Conservation (phyloP, 179 eudicot genomes). For the Sideroxylon spinosum region DNA sequence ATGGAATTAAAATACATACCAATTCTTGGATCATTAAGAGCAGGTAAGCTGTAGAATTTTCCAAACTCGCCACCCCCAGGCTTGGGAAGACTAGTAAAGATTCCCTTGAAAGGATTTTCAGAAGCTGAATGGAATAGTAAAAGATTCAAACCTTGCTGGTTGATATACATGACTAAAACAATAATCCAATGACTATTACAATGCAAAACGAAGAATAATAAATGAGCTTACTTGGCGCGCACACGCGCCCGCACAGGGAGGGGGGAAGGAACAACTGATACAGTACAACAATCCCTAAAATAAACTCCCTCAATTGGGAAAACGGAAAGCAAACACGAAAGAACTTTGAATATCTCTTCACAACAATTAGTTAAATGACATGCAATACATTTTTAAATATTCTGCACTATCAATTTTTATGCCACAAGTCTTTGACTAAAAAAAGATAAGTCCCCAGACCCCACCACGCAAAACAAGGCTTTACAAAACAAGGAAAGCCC, state of each 20-base stretch:
- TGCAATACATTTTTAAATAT: neutral
- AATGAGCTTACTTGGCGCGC: neutral
- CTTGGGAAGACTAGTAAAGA: slow-evolving; percentile 70
- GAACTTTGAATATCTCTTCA: neutral
- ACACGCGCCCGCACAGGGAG: no score
- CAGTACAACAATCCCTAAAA: neutral
- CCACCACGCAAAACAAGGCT: no score
- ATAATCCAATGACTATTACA: neutral
- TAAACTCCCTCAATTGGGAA: neutral
- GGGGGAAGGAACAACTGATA: neutral
- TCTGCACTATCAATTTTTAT: neutral
- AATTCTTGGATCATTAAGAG: slow-evolving; percentile 76
- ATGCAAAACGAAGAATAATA: neutral
- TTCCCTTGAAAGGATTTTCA: slow-evolving; percentile 74
- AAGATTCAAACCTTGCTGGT: neutral
- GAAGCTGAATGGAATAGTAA: slow-evolving; percentile 46
- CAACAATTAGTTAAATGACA: neutral
- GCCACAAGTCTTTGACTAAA: no score
- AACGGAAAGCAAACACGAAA: neutral
- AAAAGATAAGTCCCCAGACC: no score
- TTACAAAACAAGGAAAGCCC: no score
- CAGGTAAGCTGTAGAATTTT: slow-evolving; percentile 79
- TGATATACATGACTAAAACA: neutral
- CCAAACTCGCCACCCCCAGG: slow-evolving; percentile 94
- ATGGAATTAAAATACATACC: slow-evolving; percentile 39